Percentiles rank a stretch among this genome's conserved stretches.
Evolutionary conservation across 169 alveolate genomes (phyloP).

Genomic region (Condylostoma magnum): DNA sequence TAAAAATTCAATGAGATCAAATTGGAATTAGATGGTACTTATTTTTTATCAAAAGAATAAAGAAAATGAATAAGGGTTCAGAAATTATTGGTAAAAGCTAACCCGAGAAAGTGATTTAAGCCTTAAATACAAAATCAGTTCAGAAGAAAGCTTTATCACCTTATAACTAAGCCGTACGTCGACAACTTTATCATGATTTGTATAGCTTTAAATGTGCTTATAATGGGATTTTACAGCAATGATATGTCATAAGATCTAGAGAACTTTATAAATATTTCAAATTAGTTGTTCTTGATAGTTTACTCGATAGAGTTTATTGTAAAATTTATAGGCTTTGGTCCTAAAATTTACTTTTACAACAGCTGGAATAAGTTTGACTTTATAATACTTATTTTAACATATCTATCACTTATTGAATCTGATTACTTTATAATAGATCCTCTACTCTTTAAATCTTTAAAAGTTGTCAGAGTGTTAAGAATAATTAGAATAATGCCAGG

Average conservation of each 20-base stretch:
- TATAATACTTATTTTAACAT: background rate
- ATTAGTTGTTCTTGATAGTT: background rate
- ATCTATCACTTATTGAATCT: background rate
- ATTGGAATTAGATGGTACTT: background rate
- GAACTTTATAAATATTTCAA: background rate
- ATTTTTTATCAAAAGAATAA: background rate
- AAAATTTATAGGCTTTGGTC: background rate
- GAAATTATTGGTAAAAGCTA: background rate
- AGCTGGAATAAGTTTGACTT: background rate
- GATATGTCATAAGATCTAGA: background rate
- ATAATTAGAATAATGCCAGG: slow-evolving; percentile 71
- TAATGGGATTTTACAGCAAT: background rate
- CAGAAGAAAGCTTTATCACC: background rate
- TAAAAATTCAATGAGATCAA: background rate
- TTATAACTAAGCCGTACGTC: background rate
- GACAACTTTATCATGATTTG: background rate
- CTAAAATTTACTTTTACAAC: slow-evolving; percentile 7
- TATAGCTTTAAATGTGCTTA: background rate
- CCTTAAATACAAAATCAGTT: background rate
- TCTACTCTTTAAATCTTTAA: too few species aligned
- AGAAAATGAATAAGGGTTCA: background rate
- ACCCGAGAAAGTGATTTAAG: background rate
- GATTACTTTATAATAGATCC: slow-evolving; percentile 32
- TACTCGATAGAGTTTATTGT: background rate
- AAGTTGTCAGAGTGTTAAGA: slow-evolving; percentile 80